Percentiles rank a stretch among this genome's conserved stretches.
These are phyloP conservation scores for Candida coquimbonensis DNA, from an alignment of 805 yeast species.

Conservation along the genomic window DNA sequence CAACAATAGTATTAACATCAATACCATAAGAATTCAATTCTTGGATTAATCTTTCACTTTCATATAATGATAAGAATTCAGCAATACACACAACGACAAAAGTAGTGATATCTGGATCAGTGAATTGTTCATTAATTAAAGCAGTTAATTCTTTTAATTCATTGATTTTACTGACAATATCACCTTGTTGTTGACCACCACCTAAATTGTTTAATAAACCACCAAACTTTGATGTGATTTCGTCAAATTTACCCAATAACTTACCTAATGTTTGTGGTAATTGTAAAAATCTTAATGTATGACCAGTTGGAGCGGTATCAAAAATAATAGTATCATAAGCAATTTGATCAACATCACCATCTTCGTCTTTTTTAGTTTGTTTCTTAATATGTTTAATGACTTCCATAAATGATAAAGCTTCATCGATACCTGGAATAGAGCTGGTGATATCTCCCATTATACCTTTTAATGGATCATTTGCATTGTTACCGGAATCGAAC, in stretches of 20 bases:
- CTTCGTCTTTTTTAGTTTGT: conserved; percentile 35
- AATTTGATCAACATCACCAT: conserved; percentile 26
- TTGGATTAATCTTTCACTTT: conserved; percentile 96
- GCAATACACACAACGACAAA: conserved; percentile 96
- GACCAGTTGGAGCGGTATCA: conserved; percentile 99
- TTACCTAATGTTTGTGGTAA: conserved; percentile 89
- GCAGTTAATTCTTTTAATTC: conserved; percentile 75
- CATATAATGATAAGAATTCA: conserved; percentile 91
- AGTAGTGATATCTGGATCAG: conserved; percentile 92
- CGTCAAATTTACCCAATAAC: conserved; percentile 79
- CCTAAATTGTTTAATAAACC: conserved; percentile 79
- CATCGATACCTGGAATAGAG: conserved; percentile 97
- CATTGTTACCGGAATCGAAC: conserved; percentile 31
- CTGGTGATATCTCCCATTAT: conserved; percentile 89
- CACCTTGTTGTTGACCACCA: conserved; percentile 56
- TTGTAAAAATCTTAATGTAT: conserved; percentile 89
- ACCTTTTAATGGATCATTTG: conserved; percentile 48
- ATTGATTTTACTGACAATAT: conserved; percentile 69
- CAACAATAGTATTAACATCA: conserved; percentile 95
- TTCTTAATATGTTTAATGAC: conserved; percentile 92
- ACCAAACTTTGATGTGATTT: conserved; percentile 79
- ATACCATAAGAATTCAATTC: conserved; percentile 90
- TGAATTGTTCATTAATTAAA: conserved; percentile 90
- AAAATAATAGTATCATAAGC: conserved; percentile 85
- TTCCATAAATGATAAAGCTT: conserved; percentile 96